Base-by-base conservation (phyloP, 352 stramenopile genomes). In the Globisporangium uncinulatum region DNA sequence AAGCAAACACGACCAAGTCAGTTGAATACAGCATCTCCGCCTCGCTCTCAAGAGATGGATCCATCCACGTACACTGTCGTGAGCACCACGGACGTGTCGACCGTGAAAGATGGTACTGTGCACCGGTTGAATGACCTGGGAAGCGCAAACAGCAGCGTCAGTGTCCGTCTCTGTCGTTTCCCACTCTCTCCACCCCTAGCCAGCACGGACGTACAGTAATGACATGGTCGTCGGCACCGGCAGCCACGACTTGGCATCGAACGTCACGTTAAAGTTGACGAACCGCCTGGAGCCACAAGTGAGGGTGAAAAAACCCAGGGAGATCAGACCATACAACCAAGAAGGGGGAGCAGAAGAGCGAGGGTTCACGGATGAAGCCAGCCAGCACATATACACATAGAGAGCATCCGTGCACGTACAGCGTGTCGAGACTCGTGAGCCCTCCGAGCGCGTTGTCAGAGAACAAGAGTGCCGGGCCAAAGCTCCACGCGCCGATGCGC, bases 91-190 rank as follows among this genome's bases (percentile, higher is more conserved):
- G 64, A 59, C 10, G 51, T 39, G 31, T 66, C 59, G 32, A 83
- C 42, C 45, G 59, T 61, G 53, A 89, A 81, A 0, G 51, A 63
- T 3, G 67, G 44, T 39, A 87, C 65, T 14, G 61, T 71, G 10
- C 65, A 61, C 7, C 59, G 45, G 29, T 81, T 70, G 57, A 89
- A 77, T 9, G 76, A 66, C 50, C 78, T 88, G 51, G 31, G 19
- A 43, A 37, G 1, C 24, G 4, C 19, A 41, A 8, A 51, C 14
- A 14, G 19, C 17, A 21, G 19, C 15, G 39, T 21, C 42, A 31
- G 5, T 51, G 54, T 20, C 20, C 4, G 57, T 31, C 15, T 51
- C 5, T 13, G 21, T 39, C 1, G 9, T 51, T 34, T 4, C 20
- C 24, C n/a, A 21, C 20, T 42, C 15, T 17, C 24, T 53, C 29